phyloP scores from a whole-genome alignment of 192 early-diverging fungal species.

The Chytriomyces sp. region DNA sequence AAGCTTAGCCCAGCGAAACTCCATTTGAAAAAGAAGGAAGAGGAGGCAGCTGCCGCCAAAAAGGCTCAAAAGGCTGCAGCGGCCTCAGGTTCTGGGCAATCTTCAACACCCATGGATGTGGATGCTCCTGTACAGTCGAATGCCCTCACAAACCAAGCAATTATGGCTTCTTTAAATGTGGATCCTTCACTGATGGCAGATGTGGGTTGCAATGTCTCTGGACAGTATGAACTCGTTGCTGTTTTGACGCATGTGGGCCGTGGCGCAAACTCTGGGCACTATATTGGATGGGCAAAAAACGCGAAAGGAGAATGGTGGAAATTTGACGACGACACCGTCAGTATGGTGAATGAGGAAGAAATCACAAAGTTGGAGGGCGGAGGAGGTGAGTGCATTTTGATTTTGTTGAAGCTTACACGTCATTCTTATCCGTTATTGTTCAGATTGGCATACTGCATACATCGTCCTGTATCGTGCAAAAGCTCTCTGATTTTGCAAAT shows the following conservation, averaged over 20 bases:
- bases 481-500: conserved; percentile 40
- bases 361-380: conserved; percentile 91
- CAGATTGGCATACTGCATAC: conserved; percentile 75
- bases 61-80: conserved; percentile 10
- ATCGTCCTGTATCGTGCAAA: conserved; percentile 88
- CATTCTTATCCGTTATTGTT: background rate
- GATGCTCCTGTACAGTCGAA: conserved; percentile 30
- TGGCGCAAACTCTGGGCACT: conserved; percentile 88
- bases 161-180: conserved; percentile 28
- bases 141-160: conserved; percentile 27
- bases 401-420: background rate
- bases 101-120: conserved; percentile 39
- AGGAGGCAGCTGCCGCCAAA: conserved; percentile 54
- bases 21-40: conserved; percentile 73
- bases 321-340: conserved; percentile 91
- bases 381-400: conserved; percentile 47
- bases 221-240: conserved; percentile 90
- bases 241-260: conserved; percentile 96
- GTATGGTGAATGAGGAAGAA: conserved; percentile 80
- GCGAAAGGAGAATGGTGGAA: conserved; percentile 57
- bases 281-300: conserved; percentile 94
- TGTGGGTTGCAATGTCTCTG: conserved; percentile 82
- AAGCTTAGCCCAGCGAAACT: conserved; percentile 65
- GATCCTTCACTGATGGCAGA: conserved; percentile 72
- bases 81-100: conserved; percentile 9